Evolutionary conservation across 106 monocot species (phyloP), one percentile per base, ranked within the genome.

Genomic region (Dendrobium nobile): DNA sequence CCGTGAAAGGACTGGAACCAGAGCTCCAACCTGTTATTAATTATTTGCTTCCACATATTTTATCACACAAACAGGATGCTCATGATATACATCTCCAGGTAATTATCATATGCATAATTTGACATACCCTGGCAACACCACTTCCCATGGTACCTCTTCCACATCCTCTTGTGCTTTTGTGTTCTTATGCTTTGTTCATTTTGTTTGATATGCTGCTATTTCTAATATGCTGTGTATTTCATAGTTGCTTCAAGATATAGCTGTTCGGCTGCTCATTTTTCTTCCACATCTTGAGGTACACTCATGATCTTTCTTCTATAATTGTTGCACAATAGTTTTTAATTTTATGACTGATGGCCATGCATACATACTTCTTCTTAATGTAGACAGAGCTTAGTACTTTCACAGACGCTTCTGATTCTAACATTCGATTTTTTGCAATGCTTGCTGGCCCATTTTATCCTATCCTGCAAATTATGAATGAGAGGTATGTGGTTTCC

Each of bases 371-470:
- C 16, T 75, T 67, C 11, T 1, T 79, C 28, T 59, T 31, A 79
- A 72, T 90, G 79, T 88, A 98, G 98, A 82, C 81, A 78, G 95
- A 98, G 81, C 90, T 98, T 82, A 77, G 43, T 75, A 94, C 72
- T 67, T 89, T 93, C 75, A 70, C 88, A 22, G 98, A 98, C 51
- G 80, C 86, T 67, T 61, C 88, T 48, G 96, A 97, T 19, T 88
- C 77, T 64, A 89, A 80, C 75, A 84, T 93, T 64, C 86, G 84
- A 33, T 95, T 95, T 83, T 79, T 98, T 58, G 98, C 98, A 28
- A 95, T 98, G 95, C 95, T 98, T 88, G 89, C 87, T 77, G 98
- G 98, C 6, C 98, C 98, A 85, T 93, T 91, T 90, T 95, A 89
- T 87, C 98, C 98, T 13, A 84, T 98, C 77, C 83, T 98, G 7